A percentile compares a stretch with the other conserved stretches of the same genome.
Conservation (phyloP, 2,329 filamentous ascomycete species). For the Orbilia quercus region DNA sequence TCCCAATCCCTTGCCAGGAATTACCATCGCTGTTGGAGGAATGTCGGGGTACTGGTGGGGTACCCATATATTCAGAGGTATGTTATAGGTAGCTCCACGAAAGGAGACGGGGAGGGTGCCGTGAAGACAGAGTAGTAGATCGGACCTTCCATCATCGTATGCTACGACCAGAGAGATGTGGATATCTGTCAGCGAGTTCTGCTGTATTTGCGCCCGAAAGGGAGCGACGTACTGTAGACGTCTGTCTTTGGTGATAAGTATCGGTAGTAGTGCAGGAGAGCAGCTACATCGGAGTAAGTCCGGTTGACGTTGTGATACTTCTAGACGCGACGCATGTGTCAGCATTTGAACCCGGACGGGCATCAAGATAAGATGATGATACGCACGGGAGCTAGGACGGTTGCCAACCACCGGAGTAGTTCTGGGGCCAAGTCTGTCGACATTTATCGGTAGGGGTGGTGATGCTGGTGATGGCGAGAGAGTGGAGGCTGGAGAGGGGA, state of each 20-base stretch:
- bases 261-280: slow-evolving; percentile 80
- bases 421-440: slow-evolving; percentile 50
- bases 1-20: slow-evolving; percentile 85
- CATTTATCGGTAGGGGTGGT: slow-evolving; percentile 19
- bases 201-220: slow-evolving; percentile 65
- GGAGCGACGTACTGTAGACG: slow-evolving; percentile 80
- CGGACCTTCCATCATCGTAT: slow-evolving; percentile 86
- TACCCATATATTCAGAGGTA: slow-evolving; percentile 92
- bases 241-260: slow-evolving; percentile 87
- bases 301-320: slow-evolving; percentile 94
- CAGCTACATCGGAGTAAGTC: slow-evolving; percentile 90
- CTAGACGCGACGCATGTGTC: slow-evolving; percentile 65
- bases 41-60: slow-evolving; percentile 89
- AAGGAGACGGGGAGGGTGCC: slow-evolving; percentile 93
- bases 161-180: slow-evolving; percentile 67
- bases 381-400: slow-evolving; percentile 51
- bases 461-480: too few relatives aligned
- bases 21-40: slow-evolving; percentile 87
- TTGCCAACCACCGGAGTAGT: slow-evolving; percentile 53
- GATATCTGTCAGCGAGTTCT: slow-evolving; percentile 57
- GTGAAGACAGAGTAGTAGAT: slow-evolving; percentile 83
- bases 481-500: not conserved
- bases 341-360: not conserved
- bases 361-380: not conserved
- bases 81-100: slow-evolving; percentile 87